Conservation (phyloP, 495 filamentous ascomycete genomes). For the Penicillium antarcticum region DNA sequence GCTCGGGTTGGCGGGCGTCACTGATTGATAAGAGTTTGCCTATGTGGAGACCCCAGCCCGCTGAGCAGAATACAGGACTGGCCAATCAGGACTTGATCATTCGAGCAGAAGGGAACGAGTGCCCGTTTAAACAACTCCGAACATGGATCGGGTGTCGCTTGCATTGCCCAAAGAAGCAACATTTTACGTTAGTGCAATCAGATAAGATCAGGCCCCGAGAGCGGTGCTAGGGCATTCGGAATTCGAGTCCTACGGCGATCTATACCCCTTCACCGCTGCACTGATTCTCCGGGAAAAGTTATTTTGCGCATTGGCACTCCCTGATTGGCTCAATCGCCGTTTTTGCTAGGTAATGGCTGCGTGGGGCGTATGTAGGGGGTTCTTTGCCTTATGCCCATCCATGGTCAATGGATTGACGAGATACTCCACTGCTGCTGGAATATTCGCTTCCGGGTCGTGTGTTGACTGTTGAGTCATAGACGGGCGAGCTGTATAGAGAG, state of each 20-base stretch:
- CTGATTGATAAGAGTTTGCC: slow-evolving; percentile 29
- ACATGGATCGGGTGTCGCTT: background rate
- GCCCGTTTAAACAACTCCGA: no score
- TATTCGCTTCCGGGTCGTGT: background rate
- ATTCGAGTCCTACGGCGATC: slow-evolving; percentile 17
- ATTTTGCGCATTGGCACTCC: background rate
- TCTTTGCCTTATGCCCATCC: slow-evolving; percentile 4
- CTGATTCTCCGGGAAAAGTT: slow-evolving; percentile 9
- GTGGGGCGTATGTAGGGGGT: slow-evolving; percentile 2
- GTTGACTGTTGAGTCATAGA: background rate
- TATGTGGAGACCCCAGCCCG: slow-evolving; percentile 5
- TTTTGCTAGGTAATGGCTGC: slow-evolving; percentile 25
- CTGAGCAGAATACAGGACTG: background rate
- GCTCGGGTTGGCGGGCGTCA: slow-evolving; percentile 7
- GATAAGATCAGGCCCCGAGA: slow-evolving; percentile 29
- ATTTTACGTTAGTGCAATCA: slow-evolving; percentile 21
- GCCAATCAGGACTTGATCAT: background rate
- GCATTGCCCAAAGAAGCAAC: background rate
- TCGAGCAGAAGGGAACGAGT: background rate
- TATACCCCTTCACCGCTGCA: slow-evolving; percentile 16
- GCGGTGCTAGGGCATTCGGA: slow-evolving; percentile 7
- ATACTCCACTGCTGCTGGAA: slow-evolving; percentile 5
- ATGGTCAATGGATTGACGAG: slow-evolving; percentile 16
- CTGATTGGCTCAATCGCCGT: slow-evolving; percentile 16
- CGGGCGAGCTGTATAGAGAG: background rate